phyloP scores from a whole-genome alignment of 768 basidiomycete genomes.

The Crassisporium funariophilum region DNA sequence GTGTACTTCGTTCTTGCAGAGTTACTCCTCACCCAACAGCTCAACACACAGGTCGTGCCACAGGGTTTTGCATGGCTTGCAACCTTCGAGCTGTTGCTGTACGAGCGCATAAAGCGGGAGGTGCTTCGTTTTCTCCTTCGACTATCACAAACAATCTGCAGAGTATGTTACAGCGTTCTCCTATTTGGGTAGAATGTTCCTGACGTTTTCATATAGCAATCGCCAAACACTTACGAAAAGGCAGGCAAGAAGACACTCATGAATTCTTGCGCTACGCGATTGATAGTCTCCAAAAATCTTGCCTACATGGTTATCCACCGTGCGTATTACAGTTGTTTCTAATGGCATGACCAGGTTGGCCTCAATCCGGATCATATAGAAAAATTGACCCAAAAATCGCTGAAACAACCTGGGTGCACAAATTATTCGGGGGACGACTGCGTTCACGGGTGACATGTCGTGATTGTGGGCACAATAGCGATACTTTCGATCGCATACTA shows the following conservation, averaged over 20 bases:
- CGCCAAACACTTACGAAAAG: conserved; percentile 86
- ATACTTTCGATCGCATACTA: conserved; percentile 94
- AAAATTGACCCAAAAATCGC: conserved; percentile 71
- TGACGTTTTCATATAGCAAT: conserved; percentile 56
- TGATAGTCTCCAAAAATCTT: conserved; percentile 87
- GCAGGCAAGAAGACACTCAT: conserved; percentile 97
- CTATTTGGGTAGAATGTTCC: conserved; percentile 2
- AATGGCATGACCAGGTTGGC: background rate
- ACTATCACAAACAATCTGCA: conserved; percentile 69
- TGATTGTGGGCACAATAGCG: conserved; percentile 83
- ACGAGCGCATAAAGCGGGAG: conserved; percentile 49
- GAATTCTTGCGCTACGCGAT: conserved; percentile 96
- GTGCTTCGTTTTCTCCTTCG: conserved; percentile 59
- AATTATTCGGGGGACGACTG: conserved; percentile 89
- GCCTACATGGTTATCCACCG: conserved; percentile 72
- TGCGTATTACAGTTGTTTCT: conserved; percentile 38
- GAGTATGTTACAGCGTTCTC: conserved; percentile 43
- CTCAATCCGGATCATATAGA: conserved; percentile 35
- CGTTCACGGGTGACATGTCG: conserved; percentile 90
- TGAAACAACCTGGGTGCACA: conserved; percentile 93
- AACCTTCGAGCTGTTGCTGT: conserved; percentile 57
- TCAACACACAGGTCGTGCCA: conserved; percentile 38
- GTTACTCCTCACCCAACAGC: conserved; percentile 1
- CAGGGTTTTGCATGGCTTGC: conserved; percentile 83
- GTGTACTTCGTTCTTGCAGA: conserved; percentile 31